A percentile compares a stretch with the other conserved stretches of the same genome.
phyloP scores from a whole-genome alignment of 2,329 filamentous ascomycete genomes.

The Beauveria brongniartii region DNA sequence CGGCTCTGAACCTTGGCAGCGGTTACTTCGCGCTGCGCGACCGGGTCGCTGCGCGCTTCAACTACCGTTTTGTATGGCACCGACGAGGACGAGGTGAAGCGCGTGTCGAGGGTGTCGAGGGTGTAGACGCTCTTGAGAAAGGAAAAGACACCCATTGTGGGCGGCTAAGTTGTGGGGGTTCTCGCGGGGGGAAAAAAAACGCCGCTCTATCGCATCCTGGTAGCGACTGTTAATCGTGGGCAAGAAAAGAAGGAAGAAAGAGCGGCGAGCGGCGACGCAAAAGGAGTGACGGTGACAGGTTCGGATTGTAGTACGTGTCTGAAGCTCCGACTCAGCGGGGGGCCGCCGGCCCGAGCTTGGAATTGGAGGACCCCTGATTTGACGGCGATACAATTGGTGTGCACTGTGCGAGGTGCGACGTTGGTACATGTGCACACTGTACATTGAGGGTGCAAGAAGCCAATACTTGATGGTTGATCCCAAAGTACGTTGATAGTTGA shows the following conservation, averaged over 20 bases:
- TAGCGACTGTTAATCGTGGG: neutral
- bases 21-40: conserved; percentile 23
- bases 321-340: neutral
- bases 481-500: no score
- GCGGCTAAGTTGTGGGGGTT: neutral
- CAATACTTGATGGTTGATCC: neutral
- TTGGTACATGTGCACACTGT: neutral
- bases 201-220: neutral
- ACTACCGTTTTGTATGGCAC: conserved; percentile 55
- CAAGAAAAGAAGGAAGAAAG: neutral
- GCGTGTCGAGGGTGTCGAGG: conserved; percentile 53
- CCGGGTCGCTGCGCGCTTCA: conserved; percentile 39
- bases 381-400: neutral
- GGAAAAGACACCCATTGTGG: conserved; percentile 33
- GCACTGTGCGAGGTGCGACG: neutral
- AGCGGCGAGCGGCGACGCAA: neutral
- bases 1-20: conserved; percentile 30
- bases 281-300: neutral
- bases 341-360: neutral
- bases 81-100: conserved; percentile 61
- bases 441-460: neutral
- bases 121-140: conserved; percentile 50
- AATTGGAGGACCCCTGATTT: conserved; percentile 11
- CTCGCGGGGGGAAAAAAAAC: no score
- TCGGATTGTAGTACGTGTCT: neutral